Evolutionary conservation across 192 early-diverging fungal species (phyloP).

Genomic region (Entomortierella beljakovae): DNA sequence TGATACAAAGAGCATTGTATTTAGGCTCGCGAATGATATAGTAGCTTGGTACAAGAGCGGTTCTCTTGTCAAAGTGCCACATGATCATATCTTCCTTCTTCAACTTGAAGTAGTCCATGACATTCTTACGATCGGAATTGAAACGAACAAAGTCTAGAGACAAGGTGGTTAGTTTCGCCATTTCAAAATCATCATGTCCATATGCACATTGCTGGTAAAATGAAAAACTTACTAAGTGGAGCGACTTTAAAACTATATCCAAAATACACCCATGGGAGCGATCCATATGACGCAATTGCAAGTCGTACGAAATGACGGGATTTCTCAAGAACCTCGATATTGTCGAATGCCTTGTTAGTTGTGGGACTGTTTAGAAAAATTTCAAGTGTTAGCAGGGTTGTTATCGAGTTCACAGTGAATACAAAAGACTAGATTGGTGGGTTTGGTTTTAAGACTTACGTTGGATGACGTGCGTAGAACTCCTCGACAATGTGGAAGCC

Average conservation of each 20-base stretch:
- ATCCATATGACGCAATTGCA: constrained; percentile 57
- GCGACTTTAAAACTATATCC: constrained; percentile 53
- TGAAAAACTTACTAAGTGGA: constrained; percentile 31
- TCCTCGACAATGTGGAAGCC: constrained; percentile 54
- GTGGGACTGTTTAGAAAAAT: constrained; percentile 23
- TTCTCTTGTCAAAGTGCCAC: constrained; percentile 55
- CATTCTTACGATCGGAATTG: constrained; percentile 54
- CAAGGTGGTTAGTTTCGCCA: too few species aligned
- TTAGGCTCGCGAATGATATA: constrained; percentile 56
- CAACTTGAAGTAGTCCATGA: constrained; percentile 54
- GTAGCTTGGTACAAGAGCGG: constrained; percentile 54
- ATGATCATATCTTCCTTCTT: constrained; percentile 57
- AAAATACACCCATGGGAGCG: constrained; percentile 48
- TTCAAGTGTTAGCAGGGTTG: too few species aligned
- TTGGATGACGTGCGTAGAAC: constrained; percentile 45
- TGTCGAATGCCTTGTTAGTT: constrained; percentile 35
- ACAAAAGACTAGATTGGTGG: not conserved
- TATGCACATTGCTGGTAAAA: not conserved
- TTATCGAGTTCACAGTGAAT: not conserved
- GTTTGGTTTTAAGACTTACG: constrained; percentile 20
- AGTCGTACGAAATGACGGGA: constrained; percentile 53
- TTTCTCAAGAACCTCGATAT: constrained; percentile 45
- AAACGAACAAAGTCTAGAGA: constrained; percentile 53
- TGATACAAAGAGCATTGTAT: constrained; percentile 52
- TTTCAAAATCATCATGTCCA: not conserved